Evolutionary conservation across 2,329 filamentous ascomycete genomes (phyloP).

Genomic region (Ophidiomyces ophidiicola): DNA sequence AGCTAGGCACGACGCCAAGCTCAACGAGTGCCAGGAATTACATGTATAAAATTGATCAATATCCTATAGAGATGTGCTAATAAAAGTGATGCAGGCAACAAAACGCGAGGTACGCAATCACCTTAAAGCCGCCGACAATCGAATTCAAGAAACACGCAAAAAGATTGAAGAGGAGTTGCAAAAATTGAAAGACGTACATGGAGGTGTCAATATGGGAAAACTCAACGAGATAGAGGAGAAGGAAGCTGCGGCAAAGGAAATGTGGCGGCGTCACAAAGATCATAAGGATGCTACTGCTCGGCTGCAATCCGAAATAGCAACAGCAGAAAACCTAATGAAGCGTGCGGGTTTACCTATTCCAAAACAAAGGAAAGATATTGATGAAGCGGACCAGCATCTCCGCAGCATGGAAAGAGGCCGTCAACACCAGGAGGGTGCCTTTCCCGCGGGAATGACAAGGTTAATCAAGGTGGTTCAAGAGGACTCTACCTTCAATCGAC

Average conservation of each 20-base stretch:
- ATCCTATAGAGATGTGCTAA: slow-evolving; percentile 13
- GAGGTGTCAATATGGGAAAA: slow-evolving; percentile 55
- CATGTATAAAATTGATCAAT: slow-evolving; percentile 27
- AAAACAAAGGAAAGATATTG: slow-evolving; percentile 44
- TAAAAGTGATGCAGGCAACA: slow-evolving; percentile 40
- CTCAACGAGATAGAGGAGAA: slow-evolving; percentile 48
- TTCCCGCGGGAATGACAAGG: slow-evolving; percentile 48
- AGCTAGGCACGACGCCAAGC: slow-evolving; percentile 42
- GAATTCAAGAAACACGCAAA: slow-evolving; percentile 31
- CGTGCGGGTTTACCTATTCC: slow-evolving; percentile 19
- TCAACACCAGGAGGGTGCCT: slow-evolving; percentile 52
- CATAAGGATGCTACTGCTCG: slow-evolving; percentile 28
- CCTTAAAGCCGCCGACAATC: slow-evolving; percentile 41
- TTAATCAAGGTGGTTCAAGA: slow-evolving; percentile 57
- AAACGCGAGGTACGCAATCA: slow-evolving; percentile 53
- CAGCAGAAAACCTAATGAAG: slow-evolving; percentile 25
- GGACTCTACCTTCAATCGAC: slow-evolving; percentile 56
- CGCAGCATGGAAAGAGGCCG: slow-evolving; percentile 44
- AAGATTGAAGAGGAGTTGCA: slow-evolving; percentile 39
- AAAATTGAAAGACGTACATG: slow-evolving; percentile 55
- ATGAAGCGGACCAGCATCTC: slow-evolving; percentile 41
- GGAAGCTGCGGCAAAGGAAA: slow-evolving; percentile 38
- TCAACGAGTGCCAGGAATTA: slow-evolving; percentile 42
- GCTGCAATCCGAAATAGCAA: slow-evolving; percentile 27
- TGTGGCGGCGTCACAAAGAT: slow-evolving; percentile 32